These are phyloP conservation scores for Saccharomycopsis crataegensis DNA, from an alignment of 1,139 yeast species.

Conservation along the genomic window DNA sequence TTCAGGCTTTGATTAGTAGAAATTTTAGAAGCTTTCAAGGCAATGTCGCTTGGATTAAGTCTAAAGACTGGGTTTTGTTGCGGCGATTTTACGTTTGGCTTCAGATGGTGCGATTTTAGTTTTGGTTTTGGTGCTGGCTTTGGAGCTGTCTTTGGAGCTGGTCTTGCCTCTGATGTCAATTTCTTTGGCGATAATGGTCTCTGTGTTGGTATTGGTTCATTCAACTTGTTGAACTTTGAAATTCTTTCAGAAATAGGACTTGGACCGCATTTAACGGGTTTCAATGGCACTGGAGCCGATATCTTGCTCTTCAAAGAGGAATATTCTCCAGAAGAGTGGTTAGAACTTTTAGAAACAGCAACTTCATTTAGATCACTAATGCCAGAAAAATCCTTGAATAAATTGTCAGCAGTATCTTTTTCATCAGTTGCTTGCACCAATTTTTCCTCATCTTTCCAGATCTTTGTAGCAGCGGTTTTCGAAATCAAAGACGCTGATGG, in stretches of 20 bases:
- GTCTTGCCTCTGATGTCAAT: neutral
- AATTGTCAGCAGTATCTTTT: neutral
- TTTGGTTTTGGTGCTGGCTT: neutral
- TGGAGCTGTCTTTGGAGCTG: neutral
- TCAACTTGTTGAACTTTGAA: neutral
- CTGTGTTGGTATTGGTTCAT: neutral
- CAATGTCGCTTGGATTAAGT: neutral
- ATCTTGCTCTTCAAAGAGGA: neutral
- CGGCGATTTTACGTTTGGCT: neutral
- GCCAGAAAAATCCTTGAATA: constrained; percentile 17
- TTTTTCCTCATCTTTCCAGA: constrained; percentile 31
- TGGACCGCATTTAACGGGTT: neutral
- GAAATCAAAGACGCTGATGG: constrained; percentile 31
- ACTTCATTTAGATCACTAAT: constrained; percentile 2
- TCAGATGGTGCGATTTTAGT: neutral
- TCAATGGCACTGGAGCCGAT: neutral
- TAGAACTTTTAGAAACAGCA: neutral
- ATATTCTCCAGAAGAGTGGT: neutral
- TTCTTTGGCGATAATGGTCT: neutral
- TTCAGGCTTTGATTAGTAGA: constrained; percentile 1
- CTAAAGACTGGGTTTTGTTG: neutral
- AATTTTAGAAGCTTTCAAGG: constrained; percentile 17
- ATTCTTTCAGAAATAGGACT: neutral
- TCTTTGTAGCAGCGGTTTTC: constrained; percentile 40
- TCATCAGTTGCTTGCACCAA: constrained; percentile 1